These are phyloP conservation scores for Fusarium kyushuense DNA, from an alignment of 2,329 filamentous ascomycete species.

Conservation along the genomic window DNA sequence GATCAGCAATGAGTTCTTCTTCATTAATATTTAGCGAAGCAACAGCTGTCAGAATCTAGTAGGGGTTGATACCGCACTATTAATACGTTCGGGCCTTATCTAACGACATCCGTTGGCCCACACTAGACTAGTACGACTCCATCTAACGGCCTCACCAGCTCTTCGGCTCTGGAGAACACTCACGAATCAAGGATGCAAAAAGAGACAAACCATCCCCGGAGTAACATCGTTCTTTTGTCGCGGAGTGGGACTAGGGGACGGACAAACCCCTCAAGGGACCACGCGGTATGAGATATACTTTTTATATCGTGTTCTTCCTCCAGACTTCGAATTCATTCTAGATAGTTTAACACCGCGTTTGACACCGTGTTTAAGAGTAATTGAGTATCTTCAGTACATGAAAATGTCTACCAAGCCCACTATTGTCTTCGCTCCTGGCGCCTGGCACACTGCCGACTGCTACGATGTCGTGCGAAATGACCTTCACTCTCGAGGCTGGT, in stretches of 20 bases:
- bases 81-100: background rate
- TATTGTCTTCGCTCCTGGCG: constrained; percentile 18
- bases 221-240: background rate
- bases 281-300: background rate
- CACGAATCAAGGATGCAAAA: background rate
- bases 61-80: background rate
- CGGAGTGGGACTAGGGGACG: background rate
- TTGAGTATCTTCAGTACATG: background rate
- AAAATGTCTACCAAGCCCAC: constrained; percentile 17
- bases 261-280: background rate
- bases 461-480: constrained; percentile 11
- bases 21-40: background rate
- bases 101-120: background rate
- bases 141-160: background rate
- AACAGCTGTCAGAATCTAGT: background rate
- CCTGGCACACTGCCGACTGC: constrained; percentile 20
- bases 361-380: background rate
- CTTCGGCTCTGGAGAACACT: background rate
- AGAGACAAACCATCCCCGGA: background rate
- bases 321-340: background rate
- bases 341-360: background rate
- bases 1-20: background rate
- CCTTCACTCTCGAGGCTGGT: constrained; percentile 3
- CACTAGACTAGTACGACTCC: background rate
- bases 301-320: background rate